Conservation (phyloP, 148 eudicot species). For the Silene latifolia region DNA sequence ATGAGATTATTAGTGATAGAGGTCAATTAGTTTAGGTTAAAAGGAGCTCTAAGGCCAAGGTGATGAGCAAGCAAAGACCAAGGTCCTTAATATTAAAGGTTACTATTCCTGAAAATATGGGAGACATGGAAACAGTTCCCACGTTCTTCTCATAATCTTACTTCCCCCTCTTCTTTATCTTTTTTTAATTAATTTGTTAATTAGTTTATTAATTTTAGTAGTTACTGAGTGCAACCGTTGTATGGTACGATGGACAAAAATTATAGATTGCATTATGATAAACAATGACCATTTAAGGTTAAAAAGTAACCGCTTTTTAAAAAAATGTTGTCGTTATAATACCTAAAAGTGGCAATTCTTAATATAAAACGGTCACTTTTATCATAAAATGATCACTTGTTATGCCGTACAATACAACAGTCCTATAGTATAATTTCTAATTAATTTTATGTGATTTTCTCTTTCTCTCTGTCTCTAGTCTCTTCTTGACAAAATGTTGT, state of each 20-base stretch:
- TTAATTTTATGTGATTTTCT: not conserved
- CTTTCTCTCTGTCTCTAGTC: slow-evolving; percentile 12
- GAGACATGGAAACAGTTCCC: slow-evolving; percentile 86
- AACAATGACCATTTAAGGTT: no score
- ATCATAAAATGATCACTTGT: no score
- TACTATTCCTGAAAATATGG: slow-evolving; percentile 24
- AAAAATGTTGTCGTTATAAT: no score
- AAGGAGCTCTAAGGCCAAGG: slow-evolving; percentile 64
- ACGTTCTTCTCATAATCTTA: slow-evolving; percentile 60
- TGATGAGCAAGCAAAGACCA: slow-evolving; percentile 32
- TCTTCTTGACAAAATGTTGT: slow-evolving; percentile 55
- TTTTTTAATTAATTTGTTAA: not conserved
- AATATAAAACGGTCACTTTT: no score
- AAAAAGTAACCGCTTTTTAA: no score
- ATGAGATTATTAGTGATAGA: no score
- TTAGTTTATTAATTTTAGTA: not conserved
- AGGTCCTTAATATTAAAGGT: slow-evolving; percentile 13
- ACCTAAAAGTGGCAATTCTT: no score
- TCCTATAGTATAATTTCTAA: no score
- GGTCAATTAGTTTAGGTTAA: slow-evolving; percentile 8
- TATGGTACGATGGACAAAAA: no score
- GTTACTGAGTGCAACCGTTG: no score
- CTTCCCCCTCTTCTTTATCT: not conserved
- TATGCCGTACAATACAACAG: no score
- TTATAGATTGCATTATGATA: no score